Base-by-base conservation (phyloP, 768 basidiomycete genomes). In the Pulveroboletus sp. region DNA sequence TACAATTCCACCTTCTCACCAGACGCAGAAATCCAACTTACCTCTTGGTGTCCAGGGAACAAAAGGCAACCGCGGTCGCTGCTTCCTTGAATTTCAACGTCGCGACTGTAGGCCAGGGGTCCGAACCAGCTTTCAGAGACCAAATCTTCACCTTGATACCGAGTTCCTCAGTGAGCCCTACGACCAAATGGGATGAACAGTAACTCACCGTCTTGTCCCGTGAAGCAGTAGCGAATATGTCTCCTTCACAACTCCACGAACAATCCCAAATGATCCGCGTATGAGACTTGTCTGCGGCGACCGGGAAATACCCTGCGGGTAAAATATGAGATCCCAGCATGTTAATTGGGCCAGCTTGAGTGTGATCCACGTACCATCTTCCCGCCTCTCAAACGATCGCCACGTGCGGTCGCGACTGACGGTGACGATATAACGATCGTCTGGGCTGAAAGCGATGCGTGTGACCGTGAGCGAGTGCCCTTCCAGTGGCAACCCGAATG, bases 191-290 rank as follows among this genome's bases (percentile, higher is more conserved):
- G 6, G 4, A 2, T 21, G 17, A 35, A 21, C 15, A 2, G 31
- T 17, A 10, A 56, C 79, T 48, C 57, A 91, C 94, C 13, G 89
- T 91, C 72, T 95, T 98, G 69, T 99, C 96, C 38, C 96, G 80
- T 3, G 94, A 93, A 1, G 90, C 94, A 3, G 96, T 98, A 10
- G 84, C 93, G 61, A 99, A 99, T 14, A 86, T 61, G 57, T 83
- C 78, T 7, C 83, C 82, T 57, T 90, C 84, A 1, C 70, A 61
- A 1, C 87, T 76, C 93, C 94, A 99, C 13, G 83, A 81, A 60
- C 89, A 90, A 65, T 98, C 96, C 93, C 96, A 94, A 32, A 99
- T 87, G 60, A 99, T 96, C 35, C 96, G 80, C 1, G 80, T 79
- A 67, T 98, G 96, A 0, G 90, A 83, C 69, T 90, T 95, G 50